A percentile compares a stretch with the other conserved stretches of the same genome.
These are phyloP conservation scores for Galerina sulciceps DNA, from an alignment of 768 basidiomycete genomes.

Conservation along the genomic window DNA sequence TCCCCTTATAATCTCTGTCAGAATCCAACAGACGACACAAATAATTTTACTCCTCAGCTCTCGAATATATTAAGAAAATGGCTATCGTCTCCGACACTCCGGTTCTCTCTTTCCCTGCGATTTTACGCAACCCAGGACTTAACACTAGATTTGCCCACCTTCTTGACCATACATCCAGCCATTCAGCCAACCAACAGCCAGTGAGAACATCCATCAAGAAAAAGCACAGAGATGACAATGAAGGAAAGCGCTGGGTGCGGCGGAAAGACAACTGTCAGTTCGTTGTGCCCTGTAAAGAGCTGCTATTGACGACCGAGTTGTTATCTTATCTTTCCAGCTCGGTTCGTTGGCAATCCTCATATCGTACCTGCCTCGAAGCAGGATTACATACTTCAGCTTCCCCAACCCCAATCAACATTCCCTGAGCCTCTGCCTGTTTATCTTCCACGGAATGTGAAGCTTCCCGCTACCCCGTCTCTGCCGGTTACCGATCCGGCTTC, in stretches of 20 bases:
- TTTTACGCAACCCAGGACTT: conserved; percentile 64
- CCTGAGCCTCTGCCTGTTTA: conserved; percentile 77
- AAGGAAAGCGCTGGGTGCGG: conserved; percentile 79
- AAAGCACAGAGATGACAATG: conserved; percentile 58
- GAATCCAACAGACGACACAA: neutral
- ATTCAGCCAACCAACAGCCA: conserved; percentile 15
- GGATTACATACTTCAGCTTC: conserved; percentile 54
- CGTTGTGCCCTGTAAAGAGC: neutral
- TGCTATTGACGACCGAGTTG: neutral
- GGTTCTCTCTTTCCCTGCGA: conserved; percentile 69
- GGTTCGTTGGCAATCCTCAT: conserved; percentile 75
- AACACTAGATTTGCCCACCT: conserved; percentile 59
- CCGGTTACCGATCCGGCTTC: conserved; percentile 51
- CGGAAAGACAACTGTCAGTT: conserved; percentile 77
- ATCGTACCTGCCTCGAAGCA: conserved; percentile 61
- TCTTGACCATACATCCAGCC: conserved; percentile 23
- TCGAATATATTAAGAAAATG: neutral
- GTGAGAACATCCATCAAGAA: conserved; percentile 38
- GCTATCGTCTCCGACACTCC: conserved; percentile 29
- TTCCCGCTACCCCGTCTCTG: conserved; percentile 47
- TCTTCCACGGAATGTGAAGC: conserved; percentile 60
- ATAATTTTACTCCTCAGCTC: no score
- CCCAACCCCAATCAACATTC: conserved; percentile 61
- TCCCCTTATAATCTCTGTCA: neutral
- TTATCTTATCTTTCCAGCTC: conserved; percentile 47